Evolutionary conservation across 225 moss, liverwort and hornwort species (phyloP).

Genomic region (Bryoerythrophyllum caledonicum): DNA sequence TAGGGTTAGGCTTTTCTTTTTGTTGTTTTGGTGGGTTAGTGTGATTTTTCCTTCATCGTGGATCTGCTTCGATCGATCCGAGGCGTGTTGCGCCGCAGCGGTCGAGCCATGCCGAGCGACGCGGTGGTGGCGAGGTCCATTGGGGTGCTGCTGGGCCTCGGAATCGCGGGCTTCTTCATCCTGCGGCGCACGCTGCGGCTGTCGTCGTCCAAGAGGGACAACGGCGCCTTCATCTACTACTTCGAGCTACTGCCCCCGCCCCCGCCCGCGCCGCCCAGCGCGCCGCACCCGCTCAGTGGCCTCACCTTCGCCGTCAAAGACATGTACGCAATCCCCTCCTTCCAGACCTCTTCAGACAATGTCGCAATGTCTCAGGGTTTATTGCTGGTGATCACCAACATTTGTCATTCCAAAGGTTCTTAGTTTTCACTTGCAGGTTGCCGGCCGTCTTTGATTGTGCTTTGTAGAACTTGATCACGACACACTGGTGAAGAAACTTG

Average conservation of each 20-base stretch:
- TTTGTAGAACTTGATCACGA: too few relatives aligned
- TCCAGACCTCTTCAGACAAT: background rate
- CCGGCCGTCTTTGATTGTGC: too few relatives aligned
- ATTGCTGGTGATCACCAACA: background rate
- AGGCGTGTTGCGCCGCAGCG: constrained; percentile 39
- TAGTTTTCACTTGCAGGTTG: too few relatives aligned
- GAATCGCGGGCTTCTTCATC: constrained; percentile 89
- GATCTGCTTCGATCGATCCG: constrained; percentile 45
- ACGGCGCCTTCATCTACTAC: constrained; percentile 83
- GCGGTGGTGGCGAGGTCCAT: constrained; percentile 71
- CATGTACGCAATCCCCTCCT: constrained; percentile 50
- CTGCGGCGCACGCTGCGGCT: constrained; percentile 64
- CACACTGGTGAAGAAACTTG: too few relatives aligned
- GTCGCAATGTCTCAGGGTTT: constrained; percentile 24
- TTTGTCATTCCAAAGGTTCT: too few relatives aligned
- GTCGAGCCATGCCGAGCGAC: constrained; percentile 59
- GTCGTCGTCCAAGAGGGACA: constrained; percentile 51
- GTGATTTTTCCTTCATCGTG: constrained; percentile 39
- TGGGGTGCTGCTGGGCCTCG: constrained; percentile 83
- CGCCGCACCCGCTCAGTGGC: constrained; percentile 79
- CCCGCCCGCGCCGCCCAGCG: constrained; percentile 87
- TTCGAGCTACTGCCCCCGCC: constrained; percentile 93
- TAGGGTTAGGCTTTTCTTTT: background rate
- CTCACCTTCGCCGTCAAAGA: constrained; percentile 96
- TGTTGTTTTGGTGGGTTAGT: background rate